phyloP scores from a whole-genome alignment of 495 filamentous ascomycete genomes.

The Trichoderma orchidacearum region DNA sequence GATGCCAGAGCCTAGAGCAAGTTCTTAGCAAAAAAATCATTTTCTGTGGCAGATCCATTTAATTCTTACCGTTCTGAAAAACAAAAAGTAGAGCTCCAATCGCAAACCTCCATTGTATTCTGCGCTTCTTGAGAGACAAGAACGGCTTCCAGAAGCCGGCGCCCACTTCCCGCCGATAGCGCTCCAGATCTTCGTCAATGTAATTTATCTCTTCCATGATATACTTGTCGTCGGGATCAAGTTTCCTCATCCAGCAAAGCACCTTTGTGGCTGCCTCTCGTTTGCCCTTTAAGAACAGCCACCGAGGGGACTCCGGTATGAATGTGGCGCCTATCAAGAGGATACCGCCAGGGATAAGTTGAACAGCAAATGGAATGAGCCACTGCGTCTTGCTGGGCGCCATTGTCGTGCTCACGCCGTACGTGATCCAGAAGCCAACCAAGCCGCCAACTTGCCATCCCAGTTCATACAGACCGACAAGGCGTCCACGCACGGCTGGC shows the following conservation, averaged over 20 bases:
- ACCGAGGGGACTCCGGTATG: slow-evolving; percentile 49
- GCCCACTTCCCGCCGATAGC: slow-evolving; percentile 39
- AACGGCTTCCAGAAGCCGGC: slow-evolving; percentile 58
- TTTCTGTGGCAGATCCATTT: too few relatives aligned
- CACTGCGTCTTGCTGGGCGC: slow-evolving; percentile 33
- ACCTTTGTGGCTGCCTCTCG: slow-evolving; percentile 42
- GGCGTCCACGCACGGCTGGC: slow-evolving; percentile 37
- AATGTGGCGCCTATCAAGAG: slow-evolving; percentile 33
- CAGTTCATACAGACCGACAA: slow-evolving; percentile 56
- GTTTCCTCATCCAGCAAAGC: slow-evolving; percentile 51
- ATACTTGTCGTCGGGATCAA: slow-evolving; percentile 44
- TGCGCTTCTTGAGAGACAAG: slow-evolving; percentile 32
- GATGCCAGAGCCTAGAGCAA: slow-evolving; percentile 39
- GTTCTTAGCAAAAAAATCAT: background rate
- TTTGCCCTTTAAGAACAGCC: slow-evolving; percentile 43
- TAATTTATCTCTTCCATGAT: slow-evolving; percentile 50
- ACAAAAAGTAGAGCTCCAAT: slow-evolving; percentile 51
- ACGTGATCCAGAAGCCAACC: slow-evolving; percentile 63
- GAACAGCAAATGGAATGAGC: slow-evolving; percentile 43
- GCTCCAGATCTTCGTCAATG: slow-evolving; percentile 46
- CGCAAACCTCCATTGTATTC: slow-evolving; percentile 49
- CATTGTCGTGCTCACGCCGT: slow-evolving; percentile 33
- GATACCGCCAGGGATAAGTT: slow-evolving; percentile 40
- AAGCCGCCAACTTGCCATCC: slow-evolving; percentile 62
- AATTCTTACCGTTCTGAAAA: slow-evolving; percentile 39